phyloP scores from a whole-genome alignment of 2,329 filamentous ascomycete species.

The Dryadomyces quercivorus region DNA sequence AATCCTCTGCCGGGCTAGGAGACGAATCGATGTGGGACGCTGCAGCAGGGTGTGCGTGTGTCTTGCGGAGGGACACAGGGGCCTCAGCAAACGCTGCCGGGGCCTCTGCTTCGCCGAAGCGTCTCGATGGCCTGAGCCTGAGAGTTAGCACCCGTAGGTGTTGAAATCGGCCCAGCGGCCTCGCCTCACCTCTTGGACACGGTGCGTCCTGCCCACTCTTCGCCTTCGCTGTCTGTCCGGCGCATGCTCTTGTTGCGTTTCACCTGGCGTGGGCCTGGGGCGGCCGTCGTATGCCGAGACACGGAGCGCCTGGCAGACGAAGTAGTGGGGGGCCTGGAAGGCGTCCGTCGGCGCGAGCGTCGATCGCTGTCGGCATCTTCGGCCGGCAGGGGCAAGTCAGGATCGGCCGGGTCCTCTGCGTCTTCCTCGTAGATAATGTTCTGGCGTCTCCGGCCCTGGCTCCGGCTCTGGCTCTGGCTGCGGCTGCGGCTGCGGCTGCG shows the following conservation, averaged over 20 bases:
- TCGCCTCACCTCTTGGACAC: slow-evolving; percentile 9
- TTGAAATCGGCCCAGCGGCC: too few species aligned
- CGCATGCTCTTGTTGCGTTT: slow-evolving; percentile 10
- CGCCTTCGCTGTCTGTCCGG: slow-evolving; percentile 3
- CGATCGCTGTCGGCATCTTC: slow-evolving; percentile 4
- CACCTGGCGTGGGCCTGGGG: slow-evolving; percentile 3
- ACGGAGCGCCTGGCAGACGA: slow-evolving; percentile 11
- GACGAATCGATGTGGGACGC: slow-evolving; percentile 21
- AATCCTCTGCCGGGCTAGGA: slow-evolving; percentile 20
- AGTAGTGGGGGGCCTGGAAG: slow-evolving; percentile 2
- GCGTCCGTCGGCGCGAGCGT: slow-evolving; percentile 5
- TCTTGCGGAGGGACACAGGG: slow-evolving; percentile 12
- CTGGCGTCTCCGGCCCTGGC: neutral
- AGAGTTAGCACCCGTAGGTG: too few species aligned
- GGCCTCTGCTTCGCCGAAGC: slow-evolving; percentile 11
- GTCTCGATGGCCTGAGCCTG: slow-evolving; percentile 12
- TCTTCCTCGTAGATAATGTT: slow-evolving; percentile 10
- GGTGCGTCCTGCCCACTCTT: slow-evolving; percentile 4
- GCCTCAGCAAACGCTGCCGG: slow-evolving; percentile 4
- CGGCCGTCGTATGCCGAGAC: slow-evolving; percentile 14
- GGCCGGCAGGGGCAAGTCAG: slow-evolving; percentile 4
- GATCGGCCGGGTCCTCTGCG: slow-evolving; percentile 5
- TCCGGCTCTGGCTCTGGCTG: neutral
- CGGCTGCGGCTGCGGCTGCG: slow-evolving; percentile 3
- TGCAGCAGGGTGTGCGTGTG: slow-evolving; percentile 20